A percentile compares a stretch with the other conserved stretches of the same genome.
Conservation (phyloP, 257 asterid species). For the Nicotiana knightiana region DNA sequence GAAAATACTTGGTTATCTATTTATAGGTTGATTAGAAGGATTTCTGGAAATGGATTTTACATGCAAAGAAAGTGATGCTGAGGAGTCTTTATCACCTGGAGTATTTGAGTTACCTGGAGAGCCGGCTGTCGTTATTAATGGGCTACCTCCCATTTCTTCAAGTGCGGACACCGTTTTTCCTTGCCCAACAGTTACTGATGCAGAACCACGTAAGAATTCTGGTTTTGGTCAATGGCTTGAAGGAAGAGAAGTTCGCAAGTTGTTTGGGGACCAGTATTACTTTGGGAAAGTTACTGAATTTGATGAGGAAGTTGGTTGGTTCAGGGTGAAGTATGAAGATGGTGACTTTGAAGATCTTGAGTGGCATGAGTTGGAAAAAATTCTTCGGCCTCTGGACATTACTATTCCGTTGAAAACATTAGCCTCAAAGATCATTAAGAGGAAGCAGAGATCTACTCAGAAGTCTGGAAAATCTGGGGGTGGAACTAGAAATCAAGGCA, state of each 20-base stretch:
- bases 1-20: neutral
- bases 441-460: constrained; percentile 30
- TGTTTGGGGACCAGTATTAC: constrained; percentile 32
- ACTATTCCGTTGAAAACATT: constrained; percentile 45
- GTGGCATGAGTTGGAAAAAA: constrained; percentile 46
- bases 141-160: constrained; percentile 44
- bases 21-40: neutral
- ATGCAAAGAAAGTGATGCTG: constrained; percentile 15
- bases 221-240: constrained; percentile 61
- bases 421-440: constrained; percentile 41
- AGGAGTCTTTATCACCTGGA: constrained; percentile 19
- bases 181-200: constrained; percentile 17
- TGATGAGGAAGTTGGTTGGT: constrained; percentile 55
- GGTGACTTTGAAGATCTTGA: constrained; percentile 72
- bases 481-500: constrained; percentile 10
- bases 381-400: constrained; percentile 54
- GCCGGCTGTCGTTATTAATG: constrained; percentile 57
- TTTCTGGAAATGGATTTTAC: constrained; percentile 31
- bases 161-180: constrained; percentile 12
- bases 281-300: constrained; percentile 41
- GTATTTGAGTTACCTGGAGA: constrained; percentile 52
- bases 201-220: constrained; percentile 7
- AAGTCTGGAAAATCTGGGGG: constrained; percentile 20
- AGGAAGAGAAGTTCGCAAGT: constrained; percentile 53
- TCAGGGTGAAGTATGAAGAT: constrained; percentile 57